A percentile compares a stretch with the other conserved stretches of the same genome.
Conservation (phyloP, 2,329 filamentous ascomycete genomes). For the Colletotrichum sp. region DNA sequence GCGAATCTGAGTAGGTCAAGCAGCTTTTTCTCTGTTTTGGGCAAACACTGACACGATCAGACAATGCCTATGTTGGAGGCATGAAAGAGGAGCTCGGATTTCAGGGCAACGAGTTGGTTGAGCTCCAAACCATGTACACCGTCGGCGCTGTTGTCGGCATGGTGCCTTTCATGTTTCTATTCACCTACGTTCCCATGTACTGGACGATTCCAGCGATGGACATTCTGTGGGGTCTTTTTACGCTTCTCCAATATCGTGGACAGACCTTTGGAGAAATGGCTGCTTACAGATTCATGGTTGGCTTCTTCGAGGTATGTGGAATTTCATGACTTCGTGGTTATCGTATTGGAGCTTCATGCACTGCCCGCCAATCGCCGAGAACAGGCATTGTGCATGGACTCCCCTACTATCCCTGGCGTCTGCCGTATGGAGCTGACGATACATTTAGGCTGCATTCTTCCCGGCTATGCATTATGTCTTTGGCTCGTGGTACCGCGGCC, state of each 20-base stretch:
- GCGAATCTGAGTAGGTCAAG: slow-evolving; percentile 32
- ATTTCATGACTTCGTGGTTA: slow-evolving; percentile 21
- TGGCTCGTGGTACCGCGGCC: slow-evolving; percentile 54
- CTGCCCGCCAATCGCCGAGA: no score
- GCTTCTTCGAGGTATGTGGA: slow-evolving; percentile 29
- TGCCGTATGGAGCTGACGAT: not conserved
- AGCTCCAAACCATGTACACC: slow-evolving; percentile 29
- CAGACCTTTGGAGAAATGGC: slow-evolving; percentile 27
- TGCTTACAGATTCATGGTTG: slow-evolving; percentile 35
- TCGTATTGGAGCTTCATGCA: slow-evolving; percentile 37
- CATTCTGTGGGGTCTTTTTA: slow-evolving; percentile 61
- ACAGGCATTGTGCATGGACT: no score
- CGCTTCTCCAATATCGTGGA: slow-evolving; percentile 41
- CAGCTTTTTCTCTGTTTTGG: fast-evolving
- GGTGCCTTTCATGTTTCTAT: slow-evolving; percentile 35
- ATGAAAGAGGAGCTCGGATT: slow-evolving; percentile 29
- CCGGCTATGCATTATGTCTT: slow-evolving; percentile 43
- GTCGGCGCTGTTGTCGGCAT: slow-evolving; percentile 27
- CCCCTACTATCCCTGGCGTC: no score
- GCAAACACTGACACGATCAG: slow-evolving; percentile 46
- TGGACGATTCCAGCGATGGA: slow-evolving; percentile 39
- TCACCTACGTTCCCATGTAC: slow-evolving; percentile 30
- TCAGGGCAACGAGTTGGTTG: slow-evolving; percentile 29
- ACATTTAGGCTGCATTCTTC: slow-evolving; percentile 39
- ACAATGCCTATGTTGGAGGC: slow-evolving; percentile 36